These are phyloP conservation scores for Calvatia gigantea DNA, from an alignment of 768 basidiomycete species.

Conservation along the genomic window DNA sequence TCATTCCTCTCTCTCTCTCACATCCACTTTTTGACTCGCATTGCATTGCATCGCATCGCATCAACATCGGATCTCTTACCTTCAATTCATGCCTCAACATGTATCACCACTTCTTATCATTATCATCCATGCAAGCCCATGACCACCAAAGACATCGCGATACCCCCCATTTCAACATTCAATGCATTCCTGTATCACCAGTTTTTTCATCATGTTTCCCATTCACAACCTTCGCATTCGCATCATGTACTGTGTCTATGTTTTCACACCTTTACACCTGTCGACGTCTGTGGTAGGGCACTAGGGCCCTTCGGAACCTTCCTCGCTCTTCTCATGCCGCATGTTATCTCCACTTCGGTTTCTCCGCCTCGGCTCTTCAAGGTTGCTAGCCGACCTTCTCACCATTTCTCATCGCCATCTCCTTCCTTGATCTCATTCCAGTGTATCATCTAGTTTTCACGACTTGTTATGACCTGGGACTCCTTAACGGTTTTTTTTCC, in stretches of 20 bases:
- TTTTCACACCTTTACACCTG: not conserved
- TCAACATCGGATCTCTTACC: conserved; percentile 2
- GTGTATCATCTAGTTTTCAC: conserved; percentile 2
- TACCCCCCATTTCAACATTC: conserved; percentile 1
- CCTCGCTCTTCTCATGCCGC: not conserved
- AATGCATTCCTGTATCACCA: conserved; percentile 4
- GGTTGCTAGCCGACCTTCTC: conserved; percentile 1
- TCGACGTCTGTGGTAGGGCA: conserved; percentile 10
- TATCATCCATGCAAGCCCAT: conserved; percentile 11
- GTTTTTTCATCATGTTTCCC: conserved; percentile 3
- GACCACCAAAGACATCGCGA: conserved; percentile 12
- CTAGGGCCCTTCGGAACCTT: not conserved
- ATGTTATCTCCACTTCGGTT: not conserved
- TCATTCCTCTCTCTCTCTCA: not conserved
- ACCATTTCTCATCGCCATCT: not conserved
- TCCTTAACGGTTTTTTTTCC: too few species aligned
- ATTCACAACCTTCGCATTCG: not conserved
- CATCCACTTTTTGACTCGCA: not conserved
- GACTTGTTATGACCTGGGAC: not conserved
- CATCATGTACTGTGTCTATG: conserved; percentile 11
- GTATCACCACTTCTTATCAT: conserved; percentile 9
- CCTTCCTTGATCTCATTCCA: not conserved
- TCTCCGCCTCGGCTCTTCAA: not conserved
- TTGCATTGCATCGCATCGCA: conserved; percentile 4
- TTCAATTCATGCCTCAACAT: not conserved